Evolutionary conservation across 2,329 filamentous ascomycete species (phyloP).

Genomic region (Pseudohalonectria lignicola): DNA sequence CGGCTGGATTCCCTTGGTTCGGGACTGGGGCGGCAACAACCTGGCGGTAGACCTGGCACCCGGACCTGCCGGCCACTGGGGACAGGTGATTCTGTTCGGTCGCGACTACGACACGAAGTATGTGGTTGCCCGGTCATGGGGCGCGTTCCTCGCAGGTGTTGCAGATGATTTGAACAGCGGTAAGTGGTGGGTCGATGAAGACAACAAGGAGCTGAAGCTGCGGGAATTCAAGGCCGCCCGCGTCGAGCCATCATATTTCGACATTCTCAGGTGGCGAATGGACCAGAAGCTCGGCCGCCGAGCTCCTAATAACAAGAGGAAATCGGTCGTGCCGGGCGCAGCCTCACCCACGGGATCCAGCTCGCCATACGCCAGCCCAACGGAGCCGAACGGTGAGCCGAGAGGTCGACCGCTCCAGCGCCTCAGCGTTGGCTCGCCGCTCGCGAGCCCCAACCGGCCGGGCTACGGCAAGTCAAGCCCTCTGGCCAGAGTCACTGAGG

Average conservation of each 20-base stretch:
- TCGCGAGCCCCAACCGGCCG: constrained; percentile 53
- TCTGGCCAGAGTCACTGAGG: constrained; percentile 65
- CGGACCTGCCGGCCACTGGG: constrained; percentile 83
- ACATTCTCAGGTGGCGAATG: constrained; percentile 87
- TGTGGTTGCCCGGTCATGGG: constrained; percentile 88
- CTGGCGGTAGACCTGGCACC: constrained; percentile 87
- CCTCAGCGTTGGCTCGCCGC: constrained; percentile 51
- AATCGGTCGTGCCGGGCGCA: constrained; percentile 32
- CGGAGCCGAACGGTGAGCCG: constrained; percentile 38
- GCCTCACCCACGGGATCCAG: constrained; percentile 35
- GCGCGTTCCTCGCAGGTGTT: constrained; percentile 70
- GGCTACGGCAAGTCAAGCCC: constrained; percentile 60
- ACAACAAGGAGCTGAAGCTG: constrained; percentile 81
- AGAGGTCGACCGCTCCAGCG: constrained; percentile 65
- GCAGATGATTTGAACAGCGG: constrained; percentile 86
- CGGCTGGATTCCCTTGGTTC: constrained; percentile 89
- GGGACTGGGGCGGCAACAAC: constrained; percentile 98
- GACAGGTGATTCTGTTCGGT: constrained; percentile 91
- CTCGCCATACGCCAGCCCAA: constrained; percentile 57
- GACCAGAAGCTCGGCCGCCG: constrained; percentile 87
- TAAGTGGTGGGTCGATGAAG: constrained; percentile 89
- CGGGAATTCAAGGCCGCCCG: constrained; percentile 82
- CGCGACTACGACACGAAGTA: constrained; percentile 99
- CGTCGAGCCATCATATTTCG: constrained; percentile 87
- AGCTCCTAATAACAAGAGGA: constrained; percentile 32